Conservation (phyloP, 2,329 filamentous ascomycete genomes). For the Scedosporium dehoogii region DNA sequence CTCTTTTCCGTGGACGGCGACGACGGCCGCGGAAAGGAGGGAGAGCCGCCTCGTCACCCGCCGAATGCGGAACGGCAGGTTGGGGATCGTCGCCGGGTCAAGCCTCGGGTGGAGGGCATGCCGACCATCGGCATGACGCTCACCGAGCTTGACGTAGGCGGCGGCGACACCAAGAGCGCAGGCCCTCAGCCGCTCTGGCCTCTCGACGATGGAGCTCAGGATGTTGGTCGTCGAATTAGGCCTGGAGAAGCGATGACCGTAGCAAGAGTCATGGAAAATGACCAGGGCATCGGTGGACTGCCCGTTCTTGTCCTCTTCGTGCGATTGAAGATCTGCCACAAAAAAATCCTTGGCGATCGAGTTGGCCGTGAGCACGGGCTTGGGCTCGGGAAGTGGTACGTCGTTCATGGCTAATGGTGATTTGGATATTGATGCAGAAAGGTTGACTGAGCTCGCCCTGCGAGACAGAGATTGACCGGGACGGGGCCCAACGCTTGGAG, state of each 20-base stretch:
- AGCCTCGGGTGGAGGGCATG: conserved; percentile 57
- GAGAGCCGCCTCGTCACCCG: conserved; percentile 66
- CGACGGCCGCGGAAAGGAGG: conserved; percentile 67
- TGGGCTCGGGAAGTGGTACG: conserved; percentile 22
- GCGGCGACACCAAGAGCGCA: conserved; percentile 71
- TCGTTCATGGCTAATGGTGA: conserved; percentile 20
- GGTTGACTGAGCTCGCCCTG: conserved; percentile 36
- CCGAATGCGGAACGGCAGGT: conserved; percentile 71
- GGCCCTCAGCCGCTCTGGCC: conserved; percentile 83
- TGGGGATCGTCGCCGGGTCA: conserved; percentile 42
- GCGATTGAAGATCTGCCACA: conserved; percentile 54
- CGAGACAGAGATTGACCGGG: conserved; percentile 30
- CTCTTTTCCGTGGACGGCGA: conserved; percentile 78
- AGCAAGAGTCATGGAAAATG: conserved; percentile 85
- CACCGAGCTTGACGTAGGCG: conserved; percentile 85
- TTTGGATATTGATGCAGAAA: conserved; percentile 31
- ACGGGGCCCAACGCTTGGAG: conserved; percentile 28
- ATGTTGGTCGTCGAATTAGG: conserved; percentile 64
- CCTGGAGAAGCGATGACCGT: conserved; percentile 83
- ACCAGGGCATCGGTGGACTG: conserved; percentile 58
- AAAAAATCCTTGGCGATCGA: conserved; percentile 61
- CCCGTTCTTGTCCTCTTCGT: conserved; percentile 37
- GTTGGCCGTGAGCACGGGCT: conserved; percentile 33
- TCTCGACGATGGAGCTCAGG: conserved; percentile 78
- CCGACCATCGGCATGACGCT: conserved; percentile 61